Percentiles rank a stretch among this genome's conserved stretches.
Conservation (phyloP, 78 protist genomes). For the Emiliania huxleyi region DNA sequence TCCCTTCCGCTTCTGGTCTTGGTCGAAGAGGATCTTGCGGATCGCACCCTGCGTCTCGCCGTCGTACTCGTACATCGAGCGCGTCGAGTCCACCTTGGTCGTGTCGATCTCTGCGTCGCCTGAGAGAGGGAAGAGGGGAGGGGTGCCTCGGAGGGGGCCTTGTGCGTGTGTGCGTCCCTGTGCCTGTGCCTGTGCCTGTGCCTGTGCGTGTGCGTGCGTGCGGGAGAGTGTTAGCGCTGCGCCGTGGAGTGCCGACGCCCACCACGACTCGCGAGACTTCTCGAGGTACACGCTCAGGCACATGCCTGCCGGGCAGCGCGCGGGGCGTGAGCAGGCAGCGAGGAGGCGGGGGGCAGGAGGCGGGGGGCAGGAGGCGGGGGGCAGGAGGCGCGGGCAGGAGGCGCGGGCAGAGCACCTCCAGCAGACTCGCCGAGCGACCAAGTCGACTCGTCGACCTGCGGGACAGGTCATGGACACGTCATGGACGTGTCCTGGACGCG, state of each 20-base stretch:
- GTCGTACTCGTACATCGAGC: background rate
- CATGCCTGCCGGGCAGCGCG: too few relatives aligned
- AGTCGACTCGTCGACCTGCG: background rate
- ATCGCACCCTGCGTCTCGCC: slow-evolving; percentile 25
- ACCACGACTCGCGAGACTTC: background rate
- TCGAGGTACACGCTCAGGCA: background rate
- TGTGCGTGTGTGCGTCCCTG: too few relatives aligned
- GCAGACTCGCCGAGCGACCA: background rate
- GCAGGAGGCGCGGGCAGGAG: too few relatives aligned
- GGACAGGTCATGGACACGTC: too few relatives aligned
- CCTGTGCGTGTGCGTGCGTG: background rate
- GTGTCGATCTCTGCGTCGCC: slow-evolving; percentile 18
- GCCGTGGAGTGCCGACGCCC: background rate
- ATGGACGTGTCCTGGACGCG: too few relatives aligned
- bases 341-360: too few relatives aligned
- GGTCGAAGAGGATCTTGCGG: slow-evolving; percentile 31
- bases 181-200: too few relatives aligned
- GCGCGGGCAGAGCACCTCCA: too few relatives aligned
- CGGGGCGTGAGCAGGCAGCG: too few relatives aligned
- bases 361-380: too few relatives aligned
- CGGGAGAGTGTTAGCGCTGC: background rate
- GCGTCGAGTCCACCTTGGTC: slow-evolving; percentile 8
- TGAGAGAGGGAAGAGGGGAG: too few relatives aligned
- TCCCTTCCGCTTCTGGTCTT: background rate
- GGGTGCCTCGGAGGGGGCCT: too few relatives aligned